Conservation (phyloP, 2,329 filamentous ascomycete species). For the Trichoderma lentiforme region DNA sequence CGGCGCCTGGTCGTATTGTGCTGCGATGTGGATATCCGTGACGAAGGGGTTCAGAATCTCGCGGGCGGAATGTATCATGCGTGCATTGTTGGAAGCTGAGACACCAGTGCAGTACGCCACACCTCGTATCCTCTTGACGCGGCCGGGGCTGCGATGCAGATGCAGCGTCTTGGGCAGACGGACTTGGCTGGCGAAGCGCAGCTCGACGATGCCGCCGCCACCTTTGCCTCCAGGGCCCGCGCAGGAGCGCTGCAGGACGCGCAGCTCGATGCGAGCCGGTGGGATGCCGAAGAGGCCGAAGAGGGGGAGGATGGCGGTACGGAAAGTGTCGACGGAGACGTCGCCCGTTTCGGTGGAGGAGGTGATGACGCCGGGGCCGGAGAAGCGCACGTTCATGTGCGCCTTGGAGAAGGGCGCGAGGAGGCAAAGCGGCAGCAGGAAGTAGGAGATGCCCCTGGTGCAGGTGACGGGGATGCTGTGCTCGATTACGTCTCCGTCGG, state of each 20-base stretch:
- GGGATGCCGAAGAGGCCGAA: constrained; percentile 87
- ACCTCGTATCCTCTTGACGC: constrained; percentile 83
- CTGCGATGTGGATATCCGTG: constrained; percentile 86
- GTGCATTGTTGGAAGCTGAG: constrained; percentile 84
- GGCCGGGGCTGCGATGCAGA: constrained; percentile 73
- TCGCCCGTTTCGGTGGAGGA: constrained; percentile 79
- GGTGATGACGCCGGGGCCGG: constrained; percentile 89
- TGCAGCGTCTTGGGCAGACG: constrained; percentile 92
- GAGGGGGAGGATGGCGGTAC: constrained; percentile 85
- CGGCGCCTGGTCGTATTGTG: constrained; percentile 68
- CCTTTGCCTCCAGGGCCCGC: constrained; percentile 70
- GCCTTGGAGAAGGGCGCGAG: constrained; percentile 91
- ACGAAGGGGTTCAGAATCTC: constrained; percentile 83
- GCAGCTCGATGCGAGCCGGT: constrained; percentile 75
- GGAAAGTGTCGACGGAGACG: constrained; percentile 87
- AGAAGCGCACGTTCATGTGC: constrained; percentile 84
- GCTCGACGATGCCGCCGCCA: constrained; percentile 87
- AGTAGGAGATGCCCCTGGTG: constrained; percentile 83
- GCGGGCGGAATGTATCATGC: constrained; percentile 89
- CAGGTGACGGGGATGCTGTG: constrained; percentile 77
- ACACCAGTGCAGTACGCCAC: constrained; percentile 94
- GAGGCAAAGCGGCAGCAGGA: constrained; percentile 82
- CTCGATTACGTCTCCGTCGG: constrained; percentile 68
- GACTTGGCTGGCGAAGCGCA: constrained; percentile 90
- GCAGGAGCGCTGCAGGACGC: constrained; percentile 77